Evolutionary conservation across 2,329 filamentous ascomycete species (phyloP).

Genomic region (Acephala macrosclerotiorum): DNA sequence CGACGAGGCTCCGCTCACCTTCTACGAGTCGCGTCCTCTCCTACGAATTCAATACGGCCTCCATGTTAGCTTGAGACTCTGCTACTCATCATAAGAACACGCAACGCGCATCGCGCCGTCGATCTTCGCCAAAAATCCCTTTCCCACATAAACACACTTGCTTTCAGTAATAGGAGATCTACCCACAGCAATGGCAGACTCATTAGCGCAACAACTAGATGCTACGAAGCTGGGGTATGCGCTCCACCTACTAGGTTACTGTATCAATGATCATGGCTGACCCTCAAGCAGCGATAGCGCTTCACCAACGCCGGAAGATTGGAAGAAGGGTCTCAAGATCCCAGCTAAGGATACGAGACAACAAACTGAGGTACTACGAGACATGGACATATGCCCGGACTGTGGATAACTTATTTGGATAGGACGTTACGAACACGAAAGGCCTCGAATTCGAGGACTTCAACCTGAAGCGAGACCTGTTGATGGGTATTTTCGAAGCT

Average conservation of each 20-base stretch:
- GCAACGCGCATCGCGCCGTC: constrained; percentile 6
- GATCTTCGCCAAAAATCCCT: not conserved
- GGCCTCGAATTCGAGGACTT: constrained; percentile 98
- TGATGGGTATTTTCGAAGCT: constrained; percentile 99
- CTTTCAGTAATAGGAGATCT: constrained; percentile 10
- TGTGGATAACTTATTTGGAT: constrained; percentile 30
- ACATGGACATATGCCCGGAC: not conserved
- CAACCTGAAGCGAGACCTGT: constrained; percentile 88
- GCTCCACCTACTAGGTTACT: constrained; percentile 27
- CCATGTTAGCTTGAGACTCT: constrained; percentile 27
- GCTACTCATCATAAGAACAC: constrained; percentile 4
- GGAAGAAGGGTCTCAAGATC: constrained; percentile 76
- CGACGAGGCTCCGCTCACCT: constrained; percentile 24
- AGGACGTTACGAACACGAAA: constrained; percentile 99
- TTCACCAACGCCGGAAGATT: constrained; percentile 61
- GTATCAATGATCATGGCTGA: constrained; percentile 47
- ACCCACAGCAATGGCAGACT: constrained; percentile 51
- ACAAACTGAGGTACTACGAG: constrained; percentile 76
- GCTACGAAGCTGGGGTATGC: constrained; percentile 57
- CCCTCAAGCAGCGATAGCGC: constrained; percentile 53
- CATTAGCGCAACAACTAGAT: constrained; percentile 62
- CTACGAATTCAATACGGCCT: constrained; percentile 16
- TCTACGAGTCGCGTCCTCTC: constrained; percentile 11
- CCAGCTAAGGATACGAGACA: constrained; percentile 78
- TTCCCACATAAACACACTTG: not conserved